Evolutionary conservation across 2,329 filamentous ascomycete genomes (phyloP), one percentile per base, ranked within the genome.

Genomic region (Colletotrichum sublineola): DNA sequence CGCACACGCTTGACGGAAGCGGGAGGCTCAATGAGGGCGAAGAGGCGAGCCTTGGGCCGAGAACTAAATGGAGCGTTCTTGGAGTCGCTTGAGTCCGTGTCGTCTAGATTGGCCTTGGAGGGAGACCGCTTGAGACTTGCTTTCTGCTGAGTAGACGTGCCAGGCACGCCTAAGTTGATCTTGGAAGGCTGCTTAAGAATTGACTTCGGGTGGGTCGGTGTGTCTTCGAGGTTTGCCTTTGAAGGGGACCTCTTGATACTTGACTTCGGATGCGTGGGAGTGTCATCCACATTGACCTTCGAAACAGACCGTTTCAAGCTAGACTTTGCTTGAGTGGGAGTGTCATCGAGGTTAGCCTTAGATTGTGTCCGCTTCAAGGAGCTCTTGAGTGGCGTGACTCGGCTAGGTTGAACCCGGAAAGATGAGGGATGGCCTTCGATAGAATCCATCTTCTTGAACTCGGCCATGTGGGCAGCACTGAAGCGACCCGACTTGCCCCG

Each of bases 401-500:
- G 86, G 46, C 81, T 86, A 5, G 86, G 82, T 72, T 89, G 86
- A 31, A 88, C 87, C 74, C 94, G 88, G 84, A 92, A 96, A 20
- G 92, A 89, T 14, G 95, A 97, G 11, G 94, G 87, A 80, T 98
- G 95, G 74, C 92, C 92, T 55, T 91, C 94, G 78, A 98, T 98
- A 2, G 95, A 98, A 80, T 97, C 95, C 96, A 98, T 98, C 86
- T 97, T 98, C 83, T 94, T 94, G 84, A 98, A 98, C 78, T 96
- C 90, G 62, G 92, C 91, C 89, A 94, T 93, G 80, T 98, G 96
- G 48, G 90, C 91, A 74, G 94, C 92, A 79, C 94, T 97, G 83
- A 92, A 98, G 57, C 96, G 92, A 61, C 91, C 86, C 63, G 90
- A 88, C 80, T 92, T 95, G 76, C 94, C 91, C 83, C 92, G 97